These are phyloP conservation scores for Russula brevipes DNA, from an alignment of 768 basidiomycete species.

Conservation along the genomic window DNA sequence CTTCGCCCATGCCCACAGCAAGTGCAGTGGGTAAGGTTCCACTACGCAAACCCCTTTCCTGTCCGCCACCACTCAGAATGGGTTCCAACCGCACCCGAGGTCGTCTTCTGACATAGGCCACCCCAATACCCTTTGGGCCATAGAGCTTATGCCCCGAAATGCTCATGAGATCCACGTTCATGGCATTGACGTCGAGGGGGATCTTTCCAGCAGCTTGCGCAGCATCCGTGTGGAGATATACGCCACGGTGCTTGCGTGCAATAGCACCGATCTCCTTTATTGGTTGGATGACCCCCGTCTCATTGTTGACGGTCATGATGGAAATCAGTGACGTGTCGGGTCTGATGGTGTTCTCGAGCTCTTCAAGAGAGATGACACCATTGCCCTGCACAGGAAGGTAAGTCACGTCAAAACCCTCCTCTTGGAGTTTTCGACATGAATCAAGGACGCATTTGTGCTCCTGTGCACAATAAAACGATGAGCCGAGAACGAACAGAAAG, in stretches of 20 bases:
- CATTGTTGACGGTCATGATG: constrained; percentile 99
- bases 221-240: constrained; percentile 96
- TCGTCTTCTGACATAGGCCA: constrained; percentile 86
- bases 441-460: constrained; percentile 99
- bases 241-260: constrained; percentile 78
- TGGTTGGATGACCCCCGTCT: constrained; percentile 98
- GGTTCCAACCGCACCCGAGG: constrained; percentile 94
- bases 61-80: constrained; percentile 91
- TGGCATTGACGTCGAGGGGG: constrained; percentile 85
- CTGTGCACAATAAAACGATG: constrained; percentile 35
- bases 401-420: constrained; percentile 96
- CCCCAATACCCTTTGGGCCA: constrained; percentile 95
- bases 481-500: constrained; percentile 1
- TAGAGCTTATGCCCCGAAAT: constrained; percentile 98
- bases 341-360: constrained; percentile 81
- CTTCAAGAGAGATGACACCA: constrained; percentile 73
- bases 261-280: constrained; percentile 91
- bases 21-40: constrained; percentile 90
- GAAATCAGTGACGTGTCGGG: constrained; percentile 93
- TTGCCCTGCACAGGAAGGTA: constrained; percentile 92
- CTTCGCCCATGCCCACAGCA: constrained; percentile 91
- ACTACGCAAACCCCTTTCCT: constrained; percentile 90
- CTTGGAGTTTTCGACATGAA: constrained; percentile 90
- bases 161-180: constrained; percentile 93
- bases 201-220: constrained; percentile 95